phyloP scores from a whole-genome alignment of 495 filamentous ascomycete genomes.

The Aspergillus saccharolyticus region DNA sequence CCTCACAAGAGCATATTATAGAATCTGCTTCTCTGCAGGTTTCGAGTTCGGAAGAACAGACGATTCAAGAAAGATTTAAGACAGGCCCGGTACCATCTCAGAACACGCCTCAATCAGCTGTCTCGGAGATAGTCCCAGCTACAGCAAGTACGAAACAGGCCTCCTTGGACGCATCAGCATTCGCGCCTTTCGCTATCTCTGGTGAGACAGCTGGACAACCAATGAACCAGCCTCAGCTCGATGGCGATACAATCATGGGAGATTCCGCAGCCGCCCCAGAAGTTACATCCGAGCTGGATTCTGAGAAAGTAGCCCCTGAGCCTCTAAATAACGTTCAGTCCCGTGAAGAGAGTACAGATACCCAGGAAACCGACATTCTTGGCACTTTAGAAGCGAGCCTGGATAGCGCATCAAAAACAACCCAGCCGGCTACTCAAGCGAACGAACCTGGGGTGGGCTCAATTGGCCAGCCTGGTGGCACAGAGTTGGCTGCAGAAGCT shows the following conservation, averaged over 20 bases:
- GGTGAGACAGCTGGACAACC: neutral
- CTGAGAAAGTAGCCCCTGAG: neutral
- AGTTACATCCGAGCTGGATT: neutral
- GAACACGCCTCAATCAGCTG: neutral
- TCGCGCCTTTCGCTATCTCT: conserved; percentile 2
- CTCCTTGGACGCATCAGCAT: conserved; percentile 1
- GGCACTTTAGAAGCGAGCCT: conserved; percentile 24
- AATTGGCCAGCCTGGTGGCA: conserved; percentile 1
- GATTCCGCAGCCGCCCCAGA: neutral
- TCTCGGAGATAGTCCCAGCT: neutral
- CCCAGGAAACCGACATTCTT: conserved; percentile 15
- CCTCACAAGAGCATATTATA: neutral
- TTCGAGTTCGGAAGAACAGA: neutral
- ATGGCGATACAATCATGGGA: neutral
- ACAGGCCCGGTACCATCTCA: conserved; percentile 5
- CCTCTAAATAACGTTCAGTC: neutral
- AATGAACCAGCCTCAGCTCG: neutral
- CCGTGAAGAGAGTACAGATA: neutral
- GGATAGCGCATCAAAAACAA: neutral
- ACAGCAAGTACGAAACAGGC: conserved; percentile 5
- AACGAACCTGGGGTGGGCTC: conserved; percentile 1
- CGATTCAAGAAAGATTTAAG: conserved; percentile 5
- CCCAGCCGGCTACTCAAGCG: neutral
- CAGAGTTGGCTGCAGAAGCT: conserved; percentile 1
- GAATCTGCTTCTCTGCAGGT: neutral